Evolutionary conservation across 2,329 filamentous ascomycete species (phyloP), one percentile per base, ranked within the genome.

Genomic region (Rhynchosporium graminicola): DNA sequence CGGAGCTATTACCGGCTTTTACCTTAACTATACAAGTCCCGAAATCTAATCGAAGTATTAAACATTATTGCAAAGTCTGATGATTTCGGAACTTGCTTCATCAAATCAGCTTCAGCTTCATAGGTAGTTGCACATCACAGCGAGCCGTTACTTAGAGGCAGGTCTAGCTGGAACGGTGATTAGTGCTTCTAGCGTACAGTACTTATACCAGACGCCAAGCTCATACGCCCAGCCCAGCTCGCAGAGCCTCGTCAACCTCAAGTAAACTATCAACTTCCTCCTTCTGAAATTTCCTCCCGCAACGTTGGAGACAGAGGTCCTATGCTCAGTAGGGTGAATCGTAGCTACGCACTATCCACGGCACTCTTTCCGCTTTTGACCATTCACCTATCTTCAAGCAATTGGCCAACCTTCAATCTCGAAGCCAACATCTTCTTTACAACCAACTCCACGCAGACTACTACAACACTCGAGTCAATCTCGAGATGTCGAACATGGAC

Each of bases 401-500:
- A 8, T 28, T 29, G n/a, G 15, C 15, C 20, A 42, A 12, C 3
- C 3, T 20, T 42, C 20, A 36, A 42, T 2, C 20, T 29, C 33
- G 36, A 42, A 28, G 33, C 33, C 51, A 13, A 3, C 36, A 52
- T 13, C n/a, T 46, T 54, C 26, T n/a, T 40, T 54, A 31, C 2
- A 36, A 43, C 7, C n/a, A 36, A 40, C 6, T 29, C 33, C 20
- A 42, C 20, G 26, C 13, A 48, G 40, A 28, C 28, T 20, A 28
- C 42, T 46, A 36, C 55, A 45, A 57, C 42, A 46, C 15, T 26
- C 29, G 12, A 9, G n/a, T 15, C 13, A 13, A 28, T 47, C 20
- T 12, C 57, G 68, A 48, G 29, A 74, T 73, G 71, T 69, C 70
- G 43, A 67, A 67, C 52, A 31, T 51, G 26, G 74, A 79, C 61